These are phyloP conservation scores for Iris macrosiphon DNA, from an alignment of 106 monocot species.

Conservation along the genomic window DNA sequence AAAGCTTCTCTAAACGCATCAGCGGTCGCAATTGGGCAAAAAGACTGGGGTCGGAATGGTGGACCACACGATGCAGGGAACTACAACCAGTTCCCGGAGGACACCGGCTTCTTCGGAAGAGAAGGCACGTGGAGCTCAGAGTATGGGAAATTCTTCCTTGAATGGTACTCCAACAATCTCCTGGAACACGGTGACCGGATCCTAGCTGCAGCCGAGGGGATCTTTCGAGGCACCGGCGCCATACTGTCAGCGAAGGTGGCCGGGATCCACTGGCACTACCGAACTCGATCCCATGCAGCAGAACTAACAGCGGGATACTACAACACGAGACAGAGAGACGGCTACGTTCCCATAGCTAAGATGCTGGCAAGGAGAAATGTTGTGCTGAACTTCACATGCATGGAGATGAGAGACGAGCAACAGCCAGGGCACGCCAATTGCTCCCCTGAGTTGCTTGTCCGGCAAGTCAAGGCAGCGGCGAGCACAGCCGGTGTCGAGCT, in stretches of 20 bases:
- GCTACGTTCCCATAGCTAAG: conserved; percentile 49
- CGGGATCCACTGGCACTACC: conserved; percentile 93
- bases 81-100: conserved; percentile 81
- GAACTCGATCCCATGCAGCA: conserved; percentile 61
- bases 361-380: conserved; percentile 38
- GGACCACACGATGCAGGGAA: conserved; percentile 68
- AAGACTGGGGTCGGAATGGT: conserved; percentile 60
- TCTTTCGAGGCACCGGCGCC: conserved; percentile 44
- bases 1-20: conserved; percentile 47
- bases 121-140: conserved; percentile 74
- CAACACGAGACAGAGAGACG: conserved; percentile 59
- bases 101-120: conserved; percentile 60
- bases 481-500: conserved; percentile 30
- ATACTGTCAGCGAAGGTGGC: conserved; percentile 66
- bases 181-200: conserved; percentile 60
- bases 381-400: conserved; percentile 80
- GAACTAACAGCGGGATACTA: conserved; percentile 89
- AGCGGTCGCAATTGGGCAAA: conserved; percentile 29
- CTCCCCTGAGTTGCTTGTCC: conserved; percentile 53
- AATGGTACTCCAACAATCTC: conserved; percentile 71
- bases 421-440: conserved; percentile 54
- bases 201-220: conserved; percentile 36
- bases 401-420: conserved; percentile 80
- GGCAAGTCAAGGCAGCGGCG: conserved; percentile 47
- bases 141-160: conserved; percentile 76